phyloP scores from a whole-genome alignment of 176 grass and related monocot genomes.

The Rhynchospora breviuscula region DNA sequence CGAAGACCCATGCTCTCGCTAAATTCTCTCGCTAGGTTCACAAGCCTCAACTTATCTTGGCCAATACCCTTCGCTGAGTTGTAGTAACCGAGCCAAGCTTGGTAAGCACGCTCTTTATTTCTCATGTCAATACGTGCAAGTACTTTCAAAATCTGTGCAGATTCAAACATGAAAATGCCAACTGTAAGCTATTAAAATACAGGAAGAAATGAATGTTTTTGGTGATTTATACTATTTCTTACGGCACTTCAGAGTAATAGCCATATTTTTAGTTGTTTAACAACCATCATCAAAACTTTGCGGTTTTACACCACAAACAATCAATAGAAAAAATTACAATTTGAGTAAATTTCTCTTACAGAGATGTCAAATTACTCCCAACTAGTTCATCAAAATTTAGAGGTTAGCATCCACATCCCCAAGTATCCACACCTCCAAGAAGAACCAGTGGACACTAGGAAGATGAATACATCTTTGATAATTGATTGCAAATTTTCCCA shows the following conservation, averaged over 20 bases:
- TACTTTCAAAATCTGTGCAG: conserved; percentile 48
- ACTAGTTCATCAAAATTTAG: background rate
- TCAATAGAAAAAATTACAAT: background rate
- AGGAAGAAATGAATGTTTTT: background rate
- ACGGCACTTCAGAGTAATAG: background rate
- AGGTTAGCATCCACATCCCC: background rate
- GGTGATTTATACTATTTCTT: background rate
- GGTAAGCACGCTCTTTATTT: conserved; percentile 76
- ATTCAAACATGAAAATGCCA: conserved; percentile 10
- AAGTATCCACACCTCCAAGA: background rate
- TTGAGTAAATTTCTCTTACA: background rate
- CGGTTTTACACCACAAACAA: background rate
- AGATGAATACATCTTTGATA: background rate
- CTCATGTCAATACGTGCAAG: conserved; percentile 50
- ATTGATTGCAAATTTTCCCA: background rate
- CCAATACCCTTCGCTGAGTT: conserved; percentile 56
- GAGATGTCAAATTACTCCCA: background rate
- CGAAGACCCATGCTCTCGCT: conserved; percentile 76
- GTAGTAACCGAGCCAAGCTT: conserved; percentile 95
- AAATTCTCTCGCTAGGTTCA: conserved; percentile 72
- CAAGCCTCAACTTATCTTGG: conserved; percentile 63
- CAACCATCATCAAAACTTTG: background rate
- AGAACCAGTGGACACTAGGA: background rate
- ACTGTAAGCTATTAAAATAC: background rate
- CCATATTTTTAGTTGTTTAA: background rate